Conservation (phyloP, 768 basidiomycete species). For the Omphalotus guepiniiformis region DNA sequence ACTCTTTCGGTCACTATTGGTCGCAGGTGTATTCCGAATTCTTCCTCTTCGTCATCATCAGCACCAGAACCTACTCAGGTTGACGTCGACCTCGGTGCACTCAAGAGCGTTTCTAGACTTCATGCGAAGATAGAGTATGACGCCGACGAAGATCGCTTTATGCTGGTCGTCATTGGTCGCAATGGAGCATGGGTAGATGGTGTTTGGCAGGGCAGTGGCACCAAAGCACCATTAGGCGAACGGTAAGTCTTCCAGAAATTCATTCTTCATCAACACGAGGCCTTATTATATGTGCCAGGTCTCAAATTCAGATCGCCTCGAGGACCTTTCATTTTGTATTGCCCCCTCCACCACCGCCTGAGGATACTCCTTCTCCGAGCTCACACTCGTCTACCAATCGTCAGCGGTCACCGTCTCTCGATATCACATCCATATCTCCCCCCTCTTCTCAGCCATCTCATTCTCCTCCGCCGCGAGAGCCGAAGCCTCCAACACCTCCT, state of each 20-base stretch:
- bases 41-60: constrained; percentile 41
- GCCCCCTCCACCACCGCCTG: constrained; percentile 78
- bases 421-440: constrained; percentile 78
- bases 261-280: constrained; percentile 9
- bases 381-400: constrained; percentile 67
- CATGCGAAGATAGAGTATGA: constrained; percentile 96
- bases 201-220: constrained; percentile 89
- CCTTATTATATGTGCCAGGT: constrained; percentile 42
- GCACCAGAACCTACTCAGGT: constrained; percentile 56
- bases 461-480: constrained; percentile 48
- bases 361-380: constrained; percentile 78
- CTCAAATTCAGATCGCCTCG: constrained; percentile 95
- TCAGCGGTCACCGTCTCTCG: constrained; percentile 75
- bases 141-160: constrained; percentile 83
- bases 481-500: constrained; percentile 30
- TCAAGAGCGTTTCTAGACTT: constrained; percentile 96
- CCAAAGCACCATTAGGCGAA: constrained; percentile 79
- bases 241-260: constrained; percentile 43
- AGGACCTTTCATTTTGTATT: constrained; percentile 96
- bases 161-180: constrained; percentile 87
- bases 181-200: constrained; percentile 99
- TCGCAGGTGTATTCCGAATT: constrained; percentile 66
- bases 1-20: constrained; percentile 94
- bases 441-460: constrained; percentile 77
- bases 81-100: constrained; percentile 89